Conservation (phyloP, 495 filamentous ascomycete genomes). For the Tuber magnatum region DNA sequence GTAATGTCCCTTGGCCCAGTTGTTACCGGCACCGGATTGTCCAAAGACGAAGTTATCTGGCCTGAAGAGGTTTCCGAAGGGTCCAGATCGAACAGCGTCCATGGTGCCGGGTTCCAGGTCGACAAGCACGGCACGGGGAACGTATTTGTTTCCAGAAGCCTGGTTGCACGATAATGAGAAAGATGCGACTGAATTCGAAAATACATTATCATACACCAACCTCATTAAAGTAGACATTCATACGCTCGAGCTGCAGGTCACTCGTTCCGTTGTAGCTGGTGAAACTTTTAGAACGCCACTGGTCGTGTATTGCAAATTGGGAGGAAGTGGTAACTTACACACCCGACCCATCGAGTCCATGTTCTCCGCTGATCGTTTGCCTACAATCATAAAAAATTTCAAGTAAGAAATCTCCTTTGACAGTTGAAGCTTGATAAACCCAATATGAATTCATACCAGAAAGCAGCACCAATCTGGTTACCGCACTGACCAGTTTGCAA, state of each 20-base stretch:
- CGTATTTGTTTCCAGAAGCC: conserved; percentile 96
- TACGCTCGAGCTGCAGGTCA: conserved; percentile 98
- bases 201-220: conserved; percentile 47
- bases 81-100: conserved; percentile 98
- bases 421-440: conserved; percentile 1
- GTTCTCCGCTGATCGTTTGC: conserved; percentile 98
- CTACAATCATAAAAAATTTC: conserved; percentile 42
- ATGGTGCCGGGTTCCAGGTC: conserved; percentile 98
- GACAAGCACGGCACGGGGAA: conserved; percentile 98
- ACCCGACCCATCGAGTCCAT: conserved; percentile 94
- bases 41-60: conserved; percentile 99
- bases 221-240: conserved; percentile 99
- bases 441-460: conserved; percentile 61
- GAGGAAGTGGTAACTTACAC: conserved; percentile 54
- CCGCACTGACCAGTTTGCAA: conserved; percentile 99
- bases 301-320: conserved; percentile 1
- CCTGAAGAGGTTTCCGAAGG: conserved; percentile 98
- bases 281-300: conserved; percentile 25
- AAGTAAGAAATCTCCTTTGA: conserved; percentile 37
- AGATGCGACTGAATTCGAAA: neutral
- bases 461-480: conserved; percentile 99
- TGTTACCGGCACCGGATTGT: conserved; percentile 99
- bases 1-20: conserved; percentile 99
- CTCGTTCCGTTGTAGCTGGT: conserved; percentile 90
- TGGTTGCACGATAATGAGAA: conserved; percentile 41